A percentile compares a stretch with the other conserved stretches of the same genome.
phyloP scores from a whole-genome alignment of 768 basidiomycete genomes.

The Austroboletus eburneus region DNA sequence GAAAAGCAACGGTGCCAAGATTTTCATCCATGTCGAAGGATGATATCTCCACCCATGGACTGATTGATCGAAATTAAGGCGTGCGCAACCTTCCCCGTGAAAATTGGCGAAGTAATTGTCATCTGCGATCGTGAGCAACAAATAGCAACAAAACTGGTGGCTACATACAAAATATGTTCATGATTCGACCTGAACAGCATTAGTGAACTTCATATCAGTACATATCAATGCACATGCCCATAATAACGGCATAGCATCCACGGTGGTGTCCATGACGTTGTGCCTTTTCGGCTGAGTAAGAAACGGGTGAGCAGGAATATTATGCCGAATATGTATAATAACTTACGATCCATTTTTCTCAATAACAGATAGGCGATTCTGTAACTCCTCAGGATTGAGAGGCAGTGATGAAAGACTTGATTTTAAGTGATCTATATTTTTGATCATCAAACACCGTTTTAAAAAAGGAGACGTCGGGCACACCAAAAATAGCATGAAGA shows the following conservation, averaged over 20 bases:
- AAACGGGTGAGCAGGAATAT: background rate
- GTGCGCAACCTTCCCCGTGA: conserved; percentile 41
- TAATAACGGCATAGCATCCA: conserved; percentile 18
- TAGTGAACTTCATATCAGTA: conserved; percentile 1
- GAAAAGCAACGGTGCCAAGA: conserved; percentile 44
- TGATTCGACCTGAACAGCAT: conserved; percentile 26
- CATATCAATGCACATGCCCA: conserved; percentile 12
- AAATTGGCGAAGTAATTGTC: conserved; percentile 38
- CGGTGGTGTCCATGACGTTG: background rate
- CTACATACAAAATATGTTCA: conserved; percentile 27
- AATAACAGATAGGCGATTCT: conserved; percentile 22
- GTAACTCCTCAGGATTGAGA: conserved; percentile 17
- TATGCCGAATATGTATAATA: background rate
- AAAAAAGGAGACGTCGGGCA: background rate
- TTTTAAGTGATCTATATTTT: conserved; percentile 24
- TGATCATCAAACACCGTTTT: background rate
- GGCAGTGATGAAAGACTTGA: conserved; percentile 25
- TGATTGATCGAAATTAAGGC: conserved; percentile 34
- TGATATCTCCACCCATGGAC: conserved; percentile 25
- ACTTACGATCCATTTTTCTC: conserved; percentile 23
- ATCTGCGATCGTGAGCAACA: conserved; percentile 23
- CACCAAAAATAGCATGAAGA: conserved; percentile 26
- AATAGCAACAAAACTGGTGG: background rate
- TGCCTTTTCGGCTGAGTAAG: conserved; percentile 9
- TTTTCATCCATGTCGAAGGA: conserved; percentile 36